Percentiles rank a stretch among this genome's conserved stretches.
phyloP scores from a whole-genome alignment of 2,329 filamentous ascomycete genomes.

The Macrophomina tecta region DNA sequence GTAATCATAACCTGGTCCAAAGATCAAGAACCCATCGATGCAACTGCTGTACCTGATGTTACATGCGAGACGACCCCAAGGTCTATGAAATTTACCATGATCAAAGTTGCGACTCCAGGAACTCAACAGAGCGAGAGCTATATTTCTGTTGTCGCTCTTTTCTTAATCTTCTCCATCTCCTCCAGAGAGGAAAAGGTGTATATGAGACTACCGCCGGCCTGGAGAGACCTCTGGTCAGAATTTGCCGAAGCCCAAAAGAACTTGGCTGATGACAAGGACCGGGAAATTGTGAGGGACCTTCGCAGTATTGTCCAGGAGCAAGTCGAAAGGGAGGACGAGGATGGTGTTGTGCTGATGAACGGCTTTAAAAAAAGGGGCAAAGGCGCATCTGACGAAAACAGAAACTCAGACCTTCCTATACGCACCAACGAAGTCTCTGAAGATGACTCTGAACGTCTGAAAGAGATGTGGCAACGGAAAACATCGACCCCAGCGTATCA shows the following conservation, averaged over 20 bases:
- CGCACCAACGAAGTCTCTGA: constrained; percentile 31
- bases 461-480: constrained; percentile 60
- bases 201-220: constrained; percentile 76
- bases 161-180: constrained; percentile 78
- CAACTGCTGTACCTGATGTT: constrained; percentile 50
- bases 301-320: constrained; percentile 73
- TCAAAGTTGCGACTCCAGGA: constrained; percentile 73
- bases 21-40: constrained; percentile 62
- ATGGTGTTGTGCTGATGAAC: constrained; percentile 71
- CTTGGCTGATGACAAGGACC: constrained; percentile 72
- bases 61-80: constrained; percentile 52
- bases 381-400: constrained; percentile 33
- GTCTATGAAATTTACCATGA: constrained; percentile 73
- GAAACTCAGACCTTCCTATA: constrained; percentile 4
- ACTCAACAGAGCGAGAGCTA: constrained; percentile 84
- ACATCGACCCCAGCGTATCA: constrained; percentile 65
- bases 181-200: constrained; percentile 86
- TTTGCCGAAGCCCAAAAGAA: constrained; percentile 73
- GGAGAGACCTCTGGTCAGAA: constrained; percentile 87
- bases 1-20: constrained; percentile 82
- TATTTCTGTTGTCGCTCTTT: constrained; percentile 80
- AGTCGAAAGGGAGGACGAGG: constrained; percentile 60
- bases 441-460: constrained; percentile 49
- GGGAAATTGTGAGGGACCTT: constrained; percentile 69
- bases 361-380: constrained; percentile 66